Evolutionary conservation across 2,329 filamentous ascomycete genomes (phyloP), one percentile per base, ranked within the genome.

Genomic region (Aspergillus aculeatus): DNA sequence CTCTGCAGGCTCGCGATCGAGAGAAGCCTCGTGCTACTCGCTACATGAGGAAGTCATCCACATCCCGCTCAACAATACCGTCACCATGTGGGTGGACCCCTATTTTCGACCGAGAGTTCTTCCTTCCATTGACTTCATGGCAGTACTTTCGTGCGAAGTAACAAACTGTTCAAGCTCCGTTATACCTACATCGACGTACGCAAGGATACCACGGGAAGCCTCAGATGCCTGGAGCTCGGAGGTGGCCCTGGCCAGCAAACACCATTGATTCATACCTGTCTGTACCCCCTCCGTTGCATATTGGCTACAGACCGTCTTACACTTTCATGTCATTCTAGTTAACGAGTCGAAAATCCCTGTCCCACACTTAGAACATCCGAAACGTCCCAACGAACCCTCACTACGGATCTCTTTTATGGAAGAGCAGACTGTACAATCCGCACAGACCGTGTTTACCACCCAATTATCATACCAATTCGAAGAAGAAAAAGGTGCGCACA

Each of bases 401-500:
- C 70, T 76, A 5, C 71, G 76, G 26, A 68, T 79, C 9, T 77
- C 75, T 2, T 79, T 79, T 54, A 68, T 79, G 19, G 77, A 78
- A 23, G 74, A 78, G 29, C 77, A 79, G 60, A 78, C 75, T n/a
- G 69, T 79, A 0, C 77, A 78, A 47, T 72, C 72, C 4, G 73
- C 67, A 2, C 64, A 71, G 21, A 74, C 72, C 1, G 65, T 77
- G 10, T 79, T 79, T 54, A 72, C 69, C 54, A 76, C 76, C 6
- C 75, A 78, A 56, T 64, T 78, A 21, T 73, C 74, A 12, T 79
- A 78, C 61, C 75, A 69, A n/a, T 79, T 79, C 57, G 76, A 78
- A 35, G 71, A 73, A 21, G 77, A 75, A 75, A 64, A 70, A 54
- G 75, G 76, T 78, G 66, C 31, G 69, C 26, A 19, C 19, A 5